Percentiles rank a stretch among this genome's conserved stretches.
These are phyloP conservation scores for Eucalyptus sp. DNA, from an alignment of 345 rosid genomes.

Conservation along the genomic window DNA sequence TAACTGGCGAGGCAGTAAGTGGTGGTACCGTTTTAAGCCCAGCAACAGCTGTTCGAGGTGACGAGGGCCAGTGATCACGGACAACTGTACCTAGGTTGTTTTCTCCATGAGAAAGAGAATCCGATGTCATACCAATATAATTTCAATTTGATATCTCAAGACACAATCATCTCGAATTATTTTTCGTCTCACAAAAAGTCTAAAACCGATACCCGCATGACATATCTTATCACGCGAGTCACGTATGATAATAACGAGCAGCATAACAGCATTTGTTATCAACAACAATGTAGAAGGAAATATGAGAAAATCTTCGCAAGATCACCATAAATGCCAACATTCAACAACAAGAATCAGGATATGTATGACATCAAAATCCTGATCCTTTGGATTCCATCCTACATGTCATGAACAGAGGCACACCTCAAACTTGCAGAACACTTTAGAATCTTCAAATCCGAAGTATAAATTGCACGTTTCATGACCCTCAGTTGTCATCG, in stretches of 20 bases:
- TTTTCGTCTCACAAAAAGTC: not conserved
- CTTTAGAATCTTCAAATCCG: not conserved
- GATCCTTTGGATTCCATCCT: not conserved
- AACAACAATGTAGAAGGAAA: not conserved
- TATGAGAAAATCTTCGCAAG: not conserved
- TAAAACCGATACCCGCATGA: not conserved
- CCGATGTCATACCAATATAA: not conserved
- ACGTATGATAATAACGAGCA: not conserved
- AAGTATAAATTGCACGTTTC: not conserved
- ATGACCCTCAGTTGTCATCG: not conserved
- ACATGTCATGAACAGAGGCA: not conserved
- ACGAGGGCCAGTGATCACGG: not conserved
- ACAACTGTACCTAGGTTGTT: not conserved
- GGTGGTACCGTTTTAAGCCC: not conserved
- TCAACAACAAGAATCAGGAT: not conserved
- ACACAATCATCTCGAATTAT: not conserved
- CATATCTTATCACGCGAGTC: not conserved
- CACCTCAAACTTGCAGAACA: not conserved
- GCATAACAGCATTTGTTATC: not conserved
- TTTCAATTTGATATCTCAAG: rapidly evolving
- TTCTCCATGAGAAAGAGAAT: not conserved
- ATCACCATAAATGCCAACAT: not conserved
- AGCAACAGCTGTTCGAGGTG: not conserved
- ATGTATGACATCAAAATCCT: not conserved
- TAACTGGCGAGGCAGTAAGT: not conserved